Percentiles rank a stretch among this genome's conserved stretches.
Evolutionary conservation across 2,329 filamentous ascomycete genomes (phyloP).

Genomic region (Aspergillus ochraceoroseus): DNA sequence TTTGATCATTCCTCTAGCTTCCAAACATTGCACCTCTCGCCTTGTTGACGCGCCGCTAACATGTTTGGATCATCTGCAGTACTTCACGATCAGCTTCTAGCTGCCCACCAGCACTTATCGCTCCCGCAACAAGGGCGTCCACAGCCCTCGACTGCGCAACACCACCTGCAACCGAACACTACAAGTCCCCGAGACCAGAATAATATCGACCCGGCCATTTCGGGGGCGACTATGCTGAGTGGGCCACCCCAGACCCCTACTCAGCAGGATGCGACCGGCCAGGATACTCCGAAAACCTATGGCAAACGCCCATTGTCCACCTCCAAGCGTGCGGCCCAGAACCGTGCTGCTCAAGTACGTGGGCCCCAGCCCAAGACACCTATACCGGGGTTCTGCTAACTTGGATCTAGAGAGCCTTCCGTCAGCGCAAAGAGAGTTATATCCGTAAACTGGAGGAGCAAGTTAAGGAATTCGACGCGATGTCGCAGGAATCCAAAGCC

Average conservation of each 20-base stretch:
- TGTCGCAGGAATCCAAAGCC: slow-evolving; percentile 73
- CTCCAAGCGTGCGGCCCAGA: slow-evolving; percentile 93
- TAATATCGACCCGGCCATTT: slow-evolving; percentile 57
- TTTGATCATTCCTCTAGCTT: background rate
- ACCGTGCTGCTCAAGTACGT: slow-evolving; percentile 88
- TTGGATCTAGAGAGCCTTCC: slow-evolving; percentile 75
- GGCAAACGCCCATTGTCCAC: slow-evolving; percentile 85
- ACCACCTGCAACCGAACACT: slow-evolving; percentile 38
- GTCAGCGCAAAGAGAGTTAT: slow-evolving; percentile 94
- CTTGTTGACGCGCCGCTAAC: slow-evolving; percentile 14
- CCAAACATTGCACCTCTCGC: too few species aligned
- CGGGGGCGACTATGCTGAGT: slow-evolving; percentile 49
- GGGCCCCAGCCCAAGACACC: background rate
- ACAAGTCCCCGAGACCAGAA: slow-evolving; percentile 47
- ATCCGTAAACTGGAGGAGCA: slow-evolving; percentile 97
- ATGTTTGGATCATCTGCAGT: slow-evolving; percentile 38
- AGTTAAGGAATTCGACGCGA: slow-evolving; percentile 70
- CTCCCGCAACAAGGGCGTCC: slow-evolving; percentile 41
- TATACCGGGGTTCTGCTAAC: slow-evolving; percentile 14
- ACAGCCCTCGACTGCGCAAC: slow-evolving; percentile 42
- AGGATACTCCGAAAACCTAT: slow-evolving; percentile 63
- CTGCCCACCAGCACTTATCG: slow-evolving; percentile 43
- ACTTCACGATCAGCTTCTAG: slow-evolving; percentile 60
- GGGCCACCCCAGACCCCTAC: slow-evolving; percentile 33
- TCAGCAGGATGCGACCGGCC: slow-evolving; percentile 25